phyloP scores from a whole-genome alignment of 345 rosid species.

The Rhodamnia argentea region DNA sequence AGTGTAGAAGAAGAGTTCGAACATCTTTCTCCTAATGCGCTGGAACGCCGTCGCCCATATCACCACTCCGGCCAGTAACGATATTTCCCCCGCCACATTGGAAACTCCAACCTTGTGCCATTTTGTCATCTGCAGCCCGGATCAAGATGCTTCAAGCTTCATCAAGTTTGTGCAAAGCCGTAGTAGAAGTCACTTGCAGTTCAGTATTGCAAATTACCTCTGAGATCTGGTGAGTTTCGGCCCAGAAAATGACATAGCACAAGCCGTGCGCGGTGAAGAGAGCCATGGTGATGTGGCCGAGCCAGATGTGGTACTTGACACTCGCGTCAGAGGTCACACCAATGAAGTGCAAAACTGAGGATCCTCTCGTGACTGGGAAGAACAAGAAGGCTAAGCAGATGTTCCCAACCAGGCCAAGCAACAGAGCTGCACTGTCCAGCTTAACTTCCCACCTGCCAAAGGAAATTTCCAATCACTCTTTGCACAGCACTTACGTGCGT shows the following conservation, averaged over 20 bases:
- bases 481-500: neutral
- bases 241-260: conserved; percentile 20
- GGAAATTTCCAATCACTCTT: neutral
- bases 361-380: conserved; percentile 40
- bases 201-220: conserved; percentile 7
- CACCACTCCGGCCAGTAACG: conserved; percentile 30
- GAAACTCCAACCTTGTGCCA: conserved; percentile 31
- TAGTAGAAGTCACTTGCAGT: neutral
- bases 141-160: neutral
- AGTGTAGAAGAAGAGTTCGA: conserved; percentile 56
- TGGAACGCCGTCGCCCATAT: conserved; percentile 42
- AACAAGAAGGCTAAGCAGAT: conserved; percentile 27
- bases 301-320: conserved; percentile 44
- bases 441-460: conserved; percentile 22
- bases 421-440: conserved; percentile 7
- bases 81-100: conserved; percentile 42
- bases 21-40: conserved; percentile 24
- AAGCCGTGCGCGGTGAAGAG: conserved; percentile 37
- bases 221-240: conserved; percentile 12
- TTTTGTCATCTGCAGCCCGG: conserved; percentile 17
- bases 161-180: neutral
- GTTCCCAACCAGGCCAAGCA: conserved; percentile 23
- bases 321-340: conserved; percentile 30
- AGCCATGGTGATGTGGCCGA: conserved; percentile 23
- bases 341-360: conserved; percentile 24